A percentile compares a stretch with the other conserved stretches of the same genome.
Evolutionary conservation across 345 rosid genomes (phyloP).

Genomic region (Draba incana): DNA sequence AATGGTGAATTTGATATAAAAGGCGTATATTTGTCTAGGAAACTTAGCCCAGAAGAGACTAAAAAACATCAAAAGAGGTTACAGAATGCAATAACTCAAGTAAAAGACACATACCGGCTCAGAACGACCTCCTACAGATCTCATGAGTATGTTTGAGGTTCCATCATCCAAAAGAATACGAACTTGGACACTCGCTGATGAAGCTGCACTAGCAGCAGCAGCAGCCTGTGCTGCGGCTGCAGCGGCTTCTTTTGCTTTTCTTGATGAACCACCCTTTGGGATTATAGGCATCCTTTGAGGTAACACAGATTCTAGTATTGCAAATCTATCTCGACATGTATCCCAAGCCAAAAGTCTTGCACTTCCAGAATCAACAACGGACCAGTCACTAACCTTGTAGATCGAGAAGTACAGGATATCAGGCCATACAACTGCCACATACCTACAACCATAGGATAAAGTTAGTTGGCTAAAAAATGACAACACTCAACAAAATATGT

Average conservation of each 20-base stretch:
- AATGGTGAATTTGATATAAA: background rate
- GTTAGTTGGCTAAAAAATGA: slow-evolving; percentile 29
- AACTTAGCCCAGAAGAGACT: slow-evolving; percentile 4
- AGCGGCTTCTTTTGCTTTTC: slow-evolving; percentile 95
- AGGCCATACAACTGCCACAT: slow-evolving; percentile 96
- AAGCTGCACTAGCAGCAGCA: slow-evolving; percentile 92
- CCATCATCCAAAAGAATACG: slow-evolving; percentile 99
- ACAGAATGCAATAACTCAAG: slow-evolving; percentile 20
- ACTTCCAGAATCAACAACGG: slow-evolving; percentile 95
- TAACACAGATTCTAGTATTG: slow-evolving; percentile 81
- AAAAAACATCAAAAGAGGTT: slow-evolving; percentile 15
- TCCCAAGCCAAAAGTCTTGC: slow-evolving; percentile 99
- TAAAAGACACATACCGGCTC: slow-evolving; percentile 74
- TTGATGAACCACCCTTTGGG: slow-evolving; percentile 89
- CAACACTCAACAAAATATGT: background rate
- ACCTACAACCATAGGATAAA: slow-evolving; percentile 60
- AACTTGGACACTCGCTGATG: slow-evolving; percentile 94
- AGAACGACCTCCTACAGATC: slow-evolving; percentile 84
- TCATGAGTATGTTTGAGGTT: slow-evolving; percentile 95
- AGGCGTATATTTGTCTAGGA: background rate
- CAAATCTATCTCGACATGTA: slow-evolving; percentile 90
- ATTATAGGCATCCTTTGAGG: slow-evolving; percentile 84
- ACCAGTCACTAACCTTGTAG: slow-evolving; percentile 96
- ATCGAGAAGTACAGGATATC: slow-evolving; percentile 92
- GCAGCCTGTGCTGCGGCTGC: slow-evolving; percentile 98